Conservation (phyloP, 2,329 filamentous ascomycete species). For the Allantophomopsis cytisporea region DNA sequence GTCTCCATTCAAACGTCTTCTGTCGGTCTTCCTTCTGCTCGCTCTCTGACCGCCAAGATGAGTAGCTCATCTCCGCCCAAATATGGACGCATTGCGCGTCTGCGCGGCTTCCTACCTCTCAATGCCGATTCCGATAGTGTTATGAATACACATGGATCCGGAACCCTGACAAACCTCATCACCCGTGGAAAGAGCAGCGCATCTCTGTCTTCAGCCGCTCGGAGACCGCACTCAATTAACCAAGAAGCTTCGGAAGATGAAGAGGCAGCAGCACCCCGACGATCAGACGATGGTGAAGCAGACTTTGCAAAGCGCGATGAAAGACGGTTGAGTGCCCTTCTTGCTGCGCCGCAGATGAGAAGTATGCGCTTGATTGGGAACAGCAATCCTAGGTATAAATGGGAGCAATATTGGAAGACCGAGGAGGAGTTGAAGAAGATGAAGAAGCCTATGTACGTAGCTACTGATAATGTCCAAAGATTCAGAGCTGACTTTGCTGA, state of each 20-base stretch:
- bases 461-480: background rate
- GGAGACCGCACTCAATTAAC: background rate
- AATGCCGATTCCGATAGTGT: too few species aligned
- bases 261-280: background rate
- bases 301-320: constrained; percentile 27
- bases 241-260: constrained; percentile 1
- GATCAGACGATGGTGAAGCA: constrained; percentile 9
- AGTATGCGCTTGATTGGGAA: constrained; percentile 82
- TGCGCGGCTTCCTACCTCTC: too few species aligned
- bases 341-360: constrained; percentile 59
- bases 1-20: too few species aligned
- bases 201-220: constrained; percentile 8
- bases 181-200: constrained; percentile 12
- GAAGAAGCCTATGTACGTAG: constrained; percentile 52
- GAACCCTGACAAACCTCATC: constrained; percentile 14
- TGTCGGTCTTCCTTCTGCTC: too few species aligned
- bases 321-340: constrained; percentile 42
- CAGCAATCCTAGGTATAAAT: constrained; percentile 73
- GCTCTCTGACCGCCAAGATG: too few species aligned
- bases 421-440: constrained; percentile 61
- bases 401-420: constrained; percentile 77
- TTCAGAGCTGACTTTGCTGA: constrained; percentile 6
- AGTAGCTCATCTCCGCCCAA: too few species aligned
- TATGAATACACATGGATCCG: constrained; percentile 16
- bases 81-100: too few species aligned